These are phyloP conservation scores for Trifolium pratense DNA, from an alignment of 306 rosid species.

Conservation along the genomic window DNA sequence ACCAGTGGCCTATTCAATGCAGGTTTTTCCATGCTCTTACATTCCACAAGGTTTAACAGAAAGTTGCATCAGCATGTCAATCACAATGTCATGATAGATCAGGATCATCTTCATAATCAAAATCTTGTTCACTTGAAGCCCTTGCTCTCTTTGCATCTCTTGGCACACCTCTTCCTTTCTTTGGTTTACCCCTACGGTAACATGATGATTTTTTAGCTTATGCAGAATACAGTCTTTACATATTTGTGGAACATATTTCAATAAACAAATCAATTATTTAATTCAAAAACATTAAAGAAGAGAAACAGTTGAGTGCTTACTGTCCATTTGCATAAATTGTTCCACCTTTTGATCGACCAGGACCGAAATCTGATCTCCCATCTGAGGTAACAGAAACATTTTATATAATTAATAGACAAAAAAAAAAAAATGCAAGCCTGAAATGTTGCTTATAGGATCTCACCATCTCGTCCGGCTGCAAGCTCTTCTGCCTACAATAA, in stretches of 20 bases:
- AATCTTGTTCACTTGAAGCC: slow-evolving; percentile 90
- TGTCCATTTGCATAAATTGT: slow-evolving; percentile 94
- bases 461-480: slow-evolving; percentile 95
- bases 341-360: slow-evolving; percentile 90
- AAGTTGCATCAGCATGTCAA: slow-evolving; percentile 26
- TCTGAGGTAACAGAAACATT: slow-evolving; percentile 55
- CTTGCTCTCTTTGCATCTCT: slow-evolving; percentile 86
- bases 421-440: slow-evolving; percentile 14
- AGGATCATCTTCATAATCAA: slow-evolving; percentile 95
- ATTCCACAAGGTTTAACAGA: slow-evolving; percentile 24
- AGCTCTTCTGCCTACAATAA: slow-evolving; percentile 87
- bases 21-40: slow-evolving; percentile 19
- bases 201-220: slow-evolving; percentile 6
- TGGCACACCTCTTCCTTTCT: slow-evolving; percentile 90
- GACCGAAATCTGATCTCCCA: slow-evolving; percentile 95
- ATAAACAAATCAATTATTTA: background rate
- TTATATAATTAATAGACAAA: slow-evolving; percentile 30
- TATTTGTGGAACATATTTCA: slow-evolving; percentile 13
- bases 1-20: slow-evolving; percentile 4
- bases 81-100: slow-evolving; percentile 59
- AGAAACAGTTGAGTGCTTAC: slow-evolving; percentile 61
- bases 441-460: slow-evolving; percentile 40
- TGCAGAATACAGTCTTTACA: background rate
- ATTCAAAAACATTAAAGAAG: background rate
- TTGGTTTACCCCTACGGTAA: slow-evolving; percentile 82